phyloP scores from a whole-genome alignment of 768 basidiomycete species.

The Leccinellum luteum region DNA sequence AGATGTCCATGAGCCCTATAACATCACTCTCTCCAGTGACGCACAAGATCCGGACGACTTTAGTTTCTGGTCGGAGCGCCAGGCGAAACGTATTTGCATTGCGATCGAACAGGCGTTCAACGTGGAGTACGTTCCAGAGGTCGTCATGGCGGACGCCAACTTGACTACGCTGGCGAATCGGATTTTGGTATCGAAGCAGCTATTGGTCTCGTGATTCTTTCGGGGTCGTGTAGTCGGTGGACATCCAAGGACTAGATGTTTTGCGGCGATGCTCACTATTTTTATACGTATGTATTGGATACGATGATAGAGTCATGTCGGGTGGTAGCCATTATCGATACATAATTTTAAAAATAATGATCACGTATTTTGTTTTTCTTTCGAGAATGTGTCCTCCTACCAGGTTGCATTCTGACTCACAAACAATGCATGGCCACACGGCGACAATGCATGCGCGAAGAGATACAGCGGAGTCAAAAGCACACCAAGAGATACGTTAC shows the following conservation, averaged over 20 bases:
- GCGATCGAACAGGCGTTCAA: slow-evolving; percentile 80
- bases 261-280: too few relatives aligned
- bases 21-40: slow-evolving; percentile 25
- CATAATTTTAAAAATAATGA: too few relatives aligned
- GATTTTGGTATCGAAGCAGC: slow-evolving; percentile 74
- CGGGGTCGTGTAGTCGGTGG: background rate
- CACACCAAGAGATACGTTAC: too few relatives aligned
- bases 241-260: too few relatives aligned
- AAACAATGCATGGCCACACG: too few relatives aligned
- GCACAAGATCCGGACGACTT: slow-evolving; percentile 87
- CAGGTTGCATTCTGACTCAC: too few relatives aligned
- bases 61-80: slow-evolving; percentile 85
- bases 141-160: slow-evolving; percentile 93
- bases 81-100: slow-evolving; percentile 84
- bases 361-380: too few relatives aligned
- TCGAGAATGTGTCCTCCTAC: too few relatives aligned
- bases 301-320: background rate
- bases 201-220: slow-evolving; percentile 35
- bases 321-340: too few relatives aligned
- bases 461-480: too few relatives aligned
- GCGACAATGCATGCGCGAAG: too few relatives aligned
- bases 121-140: slow-evolving; percentile 86
- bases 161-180: slow-evolving; percentile 78
- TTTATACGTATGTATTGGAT: background rate
- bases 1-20: slow-evolving; percentile 7